Evolutionary conservation across 352 stramenopile species (phyloP).

Genomic region (Pythium phragmitis): DNA sequence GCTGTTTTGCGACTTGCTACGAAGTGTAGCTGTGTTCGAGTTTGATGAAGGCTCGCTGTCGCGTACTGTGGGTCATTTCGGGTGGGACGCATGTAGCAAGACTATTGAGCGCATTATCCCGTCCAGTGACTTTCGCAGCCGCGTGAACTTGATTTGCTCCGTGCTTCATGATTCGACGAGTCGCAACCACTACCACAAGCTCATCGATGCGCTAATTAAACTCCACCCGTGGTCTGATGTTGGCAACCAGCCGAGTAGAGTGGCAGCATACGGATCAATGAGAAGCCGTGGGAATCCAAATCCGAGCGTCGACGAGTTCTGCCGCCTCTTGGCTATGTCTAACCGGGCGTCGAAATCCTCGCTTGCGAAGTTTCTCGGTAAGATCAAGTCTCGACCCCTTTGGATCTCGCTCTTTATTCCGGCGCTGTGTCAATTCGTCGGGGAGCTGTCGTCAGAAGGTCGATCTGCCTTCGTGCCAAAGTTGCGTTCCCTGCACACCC

Average conservation of each 20-base stretch:
- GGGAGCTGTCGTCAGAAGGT: background rate
- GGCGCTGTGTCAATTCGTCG: background rate
- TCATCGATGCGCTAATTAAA: background rate
- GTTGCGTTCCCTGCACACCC: background rate
- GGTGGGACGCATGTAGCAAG: background rate
- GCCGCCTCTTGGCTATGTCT: background rate
- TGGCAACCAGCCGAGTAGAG: background rate
- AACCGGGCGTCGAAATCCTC: background rate
- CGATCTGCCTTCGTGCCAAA: background rate
- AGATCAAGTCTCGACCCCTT: background rate
- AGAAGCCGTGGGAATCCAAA: background rate
- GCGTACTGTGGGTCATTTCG: background rate
- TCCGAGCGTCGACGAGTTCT: background rate
- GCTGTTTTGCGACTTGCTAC: background rate
- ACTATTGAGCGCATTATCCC: background rate
- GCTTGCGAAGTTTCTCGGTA: background rate
- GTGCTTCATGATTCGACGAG: background rate
- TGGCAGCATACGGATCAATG: background rate
- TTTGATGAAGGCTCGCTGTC: background rate
- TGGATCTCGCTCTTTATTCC: background rate
- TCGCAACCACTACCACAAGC: background rate
- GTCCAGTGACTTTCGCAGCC: background rate
- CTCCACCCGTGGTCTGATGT: background rate
- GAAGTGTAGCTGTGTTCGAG: background rate
- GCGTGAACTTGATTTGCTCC: background rate